Conservation (phyloP, 257 asterid species). For the Capsicum baccatum region DNA sequence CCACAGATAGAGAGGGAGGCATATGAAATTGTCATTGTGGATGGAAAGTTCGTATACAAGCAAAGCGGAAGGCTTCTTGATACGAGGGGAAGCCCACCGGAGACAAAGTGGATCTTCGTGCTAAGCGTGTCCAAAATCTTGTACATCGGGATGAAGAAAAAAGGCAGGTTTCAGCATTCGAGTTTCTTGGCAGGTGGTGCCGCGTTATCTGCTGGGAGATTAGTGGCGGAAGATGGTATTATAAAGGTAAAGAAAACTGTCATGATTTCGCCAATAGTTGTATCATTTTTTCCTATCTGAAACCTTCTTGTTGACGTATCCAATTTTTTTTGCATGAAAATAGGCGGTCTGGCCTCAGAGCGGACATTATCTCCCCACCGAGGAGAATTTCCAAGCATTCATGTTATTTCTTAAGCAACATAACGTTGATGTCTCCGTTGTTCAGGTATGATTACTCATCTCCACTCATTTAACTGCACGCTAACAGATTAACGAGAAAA, state of each 20-base stretch:
- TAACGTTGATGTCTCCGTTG: slow-evolving; percentile 58
- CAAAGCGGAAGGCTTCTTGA: slow-evolving; percentile 64
- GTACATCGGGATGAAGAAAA: slow-evolving; percentile 75
- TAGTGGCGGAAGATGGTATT: slow-evolving; percentile 72
- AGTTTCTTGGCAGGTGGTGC: slow-evolving; percentile 97
- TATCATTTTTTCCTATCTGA: background rate
- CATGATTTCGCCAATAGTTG: background rate
- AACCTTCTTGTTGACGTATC: background rate
- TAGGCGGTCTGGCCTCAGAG: slow-evolving; percentile 98
- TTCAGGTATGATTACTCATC: slow-evolving; percentile 55
- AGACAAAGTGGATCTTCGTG: slow-evolving; percentile 85
- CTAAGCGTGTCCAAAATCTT: slow-evolving; percentile 65
- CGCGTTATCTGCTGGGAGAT: slow-evolving; percentile 83
- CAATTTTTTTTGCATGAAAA: background rate
- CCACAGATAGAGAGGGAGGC: slow-evolving; percentile 69
- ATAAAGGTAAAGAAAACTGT: slow-evolving; percentile 55
- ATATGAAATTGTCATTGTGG: slow-evolving; percentile 60
- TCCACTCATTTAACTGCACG: background rate
- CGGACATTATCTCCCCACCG: slow-evolving; percentile 94
- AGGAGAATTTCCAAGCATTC: slow-evolving; percentile 83
- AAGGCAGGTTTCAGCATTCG: slow-evolving; percentile 88
- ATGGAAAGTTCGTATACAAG: slow-evolving; percentile 63
- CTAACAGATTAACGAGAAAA: background rate
- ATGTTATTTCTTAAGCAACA: slow-evolving; percentile 65
- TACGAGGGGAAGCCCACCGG: slow-evolving; percentile 66